Conservation (phyloP, 139 green algal genomes). For the Trebouxia sp. region DNA sequence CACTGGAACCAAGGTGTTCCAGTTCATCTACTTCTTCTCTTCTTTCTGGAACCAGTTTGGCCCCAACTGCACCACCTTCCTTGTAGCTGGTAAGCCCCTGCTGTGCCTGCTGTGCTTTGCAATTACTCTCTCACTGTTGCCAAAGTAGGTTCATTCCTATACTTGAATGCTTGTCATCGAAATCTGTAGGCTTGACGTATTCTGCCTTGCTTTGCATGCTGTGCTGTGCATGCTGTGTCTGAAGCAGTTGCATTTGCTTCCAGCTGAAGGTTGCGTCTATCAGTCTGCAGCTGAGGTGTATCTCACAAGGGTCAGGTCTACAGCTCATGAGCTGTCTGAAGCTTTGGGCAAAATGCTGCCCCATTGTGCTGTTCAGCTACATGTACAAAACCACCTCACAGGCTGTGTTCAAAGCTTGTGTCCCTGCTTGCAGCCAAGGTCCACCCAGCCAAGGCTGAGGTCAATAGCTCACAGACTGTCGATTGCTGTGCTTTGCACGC, state of each 20-base stretch:
- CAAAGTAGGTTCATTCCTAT: no score
- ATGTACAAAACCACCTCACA: no score
- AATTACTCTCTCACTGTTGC: no score
- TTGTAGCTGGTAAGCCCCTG: conserved; percentile 11
- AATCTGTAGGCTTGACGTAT: no score
- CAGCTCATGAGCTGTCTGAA: conserved; percentile 16
- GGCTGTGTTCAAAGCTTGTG: no score
- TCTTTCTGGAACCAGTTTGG: conserved; percentile 35
- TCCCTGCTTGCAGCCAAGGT: no score
- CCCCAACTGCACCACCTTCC: conserved; percentile 30
- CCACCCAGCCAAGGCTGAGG: no score
- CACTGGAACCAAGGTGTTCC: conserved; percentile 38
- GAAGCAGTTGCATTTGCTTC: neutral
- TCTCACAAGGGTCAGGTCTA: neutral
- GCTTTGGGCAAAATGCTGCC: conserved; percentile 28
- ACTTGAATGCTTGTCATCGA: no score
- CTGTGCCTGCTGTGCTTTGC: neutral
- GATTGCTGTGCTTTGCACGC: no score
- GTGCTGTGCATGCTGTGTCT: neutral
- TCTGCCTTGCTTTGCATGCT: no score
- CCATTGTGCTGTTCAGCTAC: no score
- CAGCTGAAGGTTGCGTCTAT: neutral
- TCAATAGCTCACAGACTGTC: no score
- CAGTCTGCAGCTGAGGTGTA: conserved; percentile 1
- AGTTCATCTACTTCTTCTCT: conserved; percentile 37